Evolutionary conservation across 1,284 basidiomycete genomes (phyloP).

Genomic region (Cutaneotrichosporon sp.): DNA sequence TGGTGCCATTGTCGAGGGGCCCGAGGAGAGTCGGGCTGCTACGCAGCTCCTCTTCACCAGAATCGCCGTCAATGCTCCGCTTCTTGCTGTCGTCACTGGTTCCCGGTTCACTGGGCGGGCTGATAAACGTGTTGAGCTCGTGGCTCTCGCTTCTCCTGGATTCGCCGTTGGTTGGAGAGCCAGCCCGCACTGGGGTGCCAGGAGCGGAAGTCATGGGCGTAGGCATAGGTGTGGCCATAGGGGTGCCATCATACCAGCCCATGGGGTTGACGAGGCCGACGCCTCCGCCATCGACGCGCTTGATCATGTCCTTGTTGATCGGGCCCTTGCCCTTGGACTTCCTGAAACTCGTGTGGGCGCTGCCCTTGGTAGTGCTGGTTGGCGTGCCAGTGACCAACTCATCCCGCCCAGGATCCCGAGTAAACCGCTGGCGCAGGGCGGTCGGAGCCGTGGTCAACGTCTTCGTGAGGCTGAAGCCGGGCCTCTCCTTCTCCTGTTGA

Average conservation of each 20-base stretch:
- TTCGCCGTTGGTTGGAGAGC: background rate
- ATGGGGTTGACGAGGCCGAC: conserved; percentile 81
- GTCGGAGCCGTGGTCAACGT: conserved; percentile 38
- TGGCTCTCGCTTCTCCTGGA: background rate
- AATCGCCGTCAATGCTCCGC: conserved; percentile 3
- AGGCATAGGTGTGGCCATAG: conserved; percentile 12
- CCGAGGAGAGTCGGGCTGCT: conserved; percentile 4
- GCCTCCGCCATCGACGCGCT: conserved; percentile 68
- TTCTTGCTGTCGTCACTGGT: conserved; percentile 10
- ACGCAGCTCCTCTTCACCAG: conserved; percentile 4
- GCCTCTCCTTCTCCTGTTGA: conserved; percentile 37
- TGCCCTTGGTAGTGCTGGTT: background rate
- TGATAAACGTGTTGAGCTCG: background rate
- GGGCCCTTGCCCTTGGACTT: background rate
- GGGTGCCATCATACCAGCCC: conserved; percentile 54
- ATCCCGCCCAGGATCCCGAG: conserved; percentile 1
- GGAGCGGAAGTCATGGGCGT: background rate
- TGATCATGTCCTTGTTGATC: conserved; percentile 73
- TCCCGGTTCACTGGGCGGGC: background rate
- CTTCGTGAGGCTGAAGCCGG: conserved; percentile 33
- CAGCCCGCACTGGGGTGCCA: background rate
- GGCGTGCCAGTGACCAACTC: background rate
- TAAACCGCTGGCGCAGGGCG: conserved; percentile 37
- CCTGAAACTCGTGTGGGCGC: background rate
- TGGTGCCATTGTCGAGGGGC: background rate